phyloP scores from a whole-genome alignment of 164 flowering plant species.

The Warburgia ugandensis region DNA sequence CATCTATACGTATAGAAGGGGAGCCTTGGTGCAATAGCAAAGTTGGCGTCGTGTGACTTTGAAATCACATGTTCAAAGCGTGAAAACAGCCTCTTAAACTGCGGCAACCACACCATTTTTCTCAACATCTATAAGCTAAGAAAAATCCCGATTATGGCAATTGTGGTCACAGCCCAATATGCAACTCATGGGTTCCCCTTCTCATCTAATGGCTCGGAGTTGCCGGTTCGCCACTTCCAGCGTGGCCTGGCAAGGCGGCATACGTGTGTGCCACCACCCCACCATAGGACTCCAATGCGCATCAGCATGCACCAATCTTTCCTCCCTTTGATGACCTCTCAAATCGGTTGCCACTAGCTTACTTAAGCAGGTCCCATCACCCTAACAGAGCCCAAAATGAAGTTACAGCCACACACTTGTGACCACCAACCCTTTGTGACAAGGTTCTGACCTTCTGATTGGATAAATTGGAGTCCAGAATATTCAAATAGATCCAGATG shows the following conservation, averaged over 20 bases:
- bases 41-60: too few relatives aligned
- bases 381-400: neutral
- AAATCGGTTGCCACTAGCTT: neutral
- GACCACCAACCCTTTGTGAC: conserved; percentile 5
- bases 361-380: neutral
- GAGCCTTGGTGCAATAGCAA: too few relatives aligned
- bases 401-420: neutral
- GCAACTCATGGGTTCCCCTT: too few relatives aligned
- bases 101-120: too few relatives aligned
- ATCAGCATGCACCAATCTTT: conserved; percentile 9
- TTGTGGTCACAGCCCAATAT: too few relatives aligned
- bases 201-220: too few relatives aligned
- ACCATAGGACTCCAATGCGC: neutral
- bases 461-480: neutral
- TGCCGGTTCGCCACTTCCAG: neutral
- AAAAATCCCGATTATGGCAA: too few relatives aligned
- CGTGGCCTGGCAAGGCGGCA: neutral
- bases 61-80: too few relatives aligned
- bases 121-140: too few relatives aligned
- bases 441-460: neutral
- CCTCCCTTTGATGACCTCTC: neutral
- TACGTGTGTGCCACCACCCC: neutral
- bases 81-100: too few relatives aligned
- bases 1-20: too few relatives aligned
- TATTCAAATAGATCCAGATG: neutral